Percentiles rank a stretch among this genome's conserved stretches.
phyloP scores from a whole-genome alignment of 2,329 filamentous ascomycete species.

The Fusarium avenaceum region DNA sequence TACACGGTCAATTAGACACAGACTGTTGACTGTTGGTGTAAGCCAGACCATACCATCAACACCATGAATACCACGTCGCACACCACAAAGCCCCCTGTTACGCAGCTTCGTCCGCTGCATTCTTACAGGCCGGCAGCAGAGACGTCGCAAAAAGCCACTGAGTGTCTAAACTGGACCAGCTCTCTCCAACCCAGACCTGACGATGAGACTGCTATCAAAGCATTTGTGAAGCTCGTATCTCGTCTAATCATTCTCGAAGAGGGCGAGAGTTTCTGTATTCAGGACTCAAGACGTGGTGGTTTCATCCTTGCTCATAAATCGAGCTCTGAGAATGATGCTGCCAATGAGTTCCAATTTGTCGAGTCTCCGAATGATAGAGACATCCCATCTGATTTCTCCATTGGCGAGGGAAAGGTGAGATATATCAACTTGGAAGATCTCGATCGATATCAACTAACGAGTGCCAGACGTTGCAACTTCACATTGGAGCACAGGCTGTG shows the following conservation, averaged over 20 bases:
- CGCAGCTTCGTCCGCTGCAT: constrained; percentile 36
- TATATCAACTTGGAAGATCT: rapidly evolving
- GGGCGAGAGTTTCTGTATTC: constrained; percentile 14
- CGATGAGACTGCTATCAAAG: background rate
- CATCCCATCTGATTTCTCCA: constrained; percentile 19
- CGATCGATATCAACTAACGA: background rate
- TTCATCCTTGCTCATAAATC: constrained; percentile 2
- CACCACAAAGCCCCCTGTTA: constrained; percentile 4
- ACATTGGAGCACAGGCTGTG: background rate
- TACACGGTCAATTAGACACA: background rate
- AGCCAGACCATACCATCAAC: background rate
- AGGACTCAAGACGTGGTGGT: constrained; percentile 1
- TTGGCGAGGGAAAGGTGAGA: constrained; percentile 22
- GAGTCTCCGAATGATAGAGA: background rate
- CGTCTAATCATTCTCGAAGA: constrained; percentile 8
- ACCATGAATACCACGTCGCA: constrained; percentile 12
- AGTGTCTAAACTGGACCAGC: constrained; percentile 8
- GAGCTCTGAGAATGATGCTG: rapidly evolving
- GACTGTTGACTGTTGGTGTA: background rate
- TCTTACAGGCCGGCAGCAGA: background rate
- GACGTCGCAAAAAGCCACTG: background rate
- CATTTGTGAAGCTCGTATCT: constrained; percentile 14
- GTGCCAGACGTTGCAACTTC: background rate
- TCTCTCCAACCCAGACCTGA: background rate
- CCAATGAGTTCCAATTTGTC: background rate